Conservation (phyloP, 2,329 filamentous ascomycete genomes). For the Fusarium sp. region DNA sequence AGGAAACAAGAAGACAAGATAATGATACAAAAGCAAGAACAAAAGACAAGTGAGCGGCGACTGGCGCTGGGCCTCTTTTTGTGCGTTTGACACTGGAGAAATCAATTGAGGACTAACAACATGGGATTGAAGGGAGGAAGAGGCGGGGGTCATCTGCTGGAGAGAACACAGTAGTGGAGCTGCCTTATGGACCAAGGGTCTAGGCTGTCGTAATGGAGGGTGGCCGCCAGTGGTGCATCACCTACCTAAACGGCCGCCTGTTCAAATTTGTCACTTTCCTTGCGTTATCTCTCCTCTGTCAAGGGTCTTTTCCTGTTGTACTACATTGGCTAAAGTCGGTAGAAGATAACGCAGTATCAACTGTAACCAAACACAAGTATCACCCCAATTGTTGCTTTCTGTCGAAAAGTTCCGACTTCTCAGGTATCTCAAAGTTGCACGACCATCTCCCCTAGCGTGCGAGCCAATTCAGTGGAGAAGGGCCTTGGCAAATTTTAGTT, state of each 20-base stretch:
- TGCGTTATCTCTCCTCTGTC: neutral
- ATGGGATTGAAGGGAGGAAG: neutral
- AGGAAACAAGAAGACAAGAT: neutral
- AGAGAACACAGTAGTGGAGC: neutral
- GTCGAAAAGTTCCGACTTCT: neutral
- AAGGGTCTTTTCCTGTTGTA: neutral
- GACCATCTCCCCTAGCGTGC: slow-evolving; percentile 1
- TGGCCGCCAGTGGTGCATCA: neutral
- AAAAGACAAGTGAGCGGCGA: neutral
- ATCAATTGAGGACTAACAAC: neutral
- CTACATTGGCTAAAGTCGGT: neutral
- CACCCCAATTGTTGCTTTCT: neutral
- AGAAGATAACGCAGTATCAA: neutral
- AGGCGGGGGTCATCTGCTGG: neutral
- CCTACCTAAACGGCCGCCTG: neutral
- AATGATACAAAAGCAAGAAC: neutral
- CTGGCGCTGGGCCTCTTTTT: neutral
- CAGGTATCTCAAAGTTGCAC: neutral
- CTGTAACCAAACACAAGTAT: neutral
- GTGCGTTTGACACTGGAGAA: neutral
- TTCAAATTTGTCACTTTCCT: neutral
- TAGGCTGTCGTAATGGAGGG: slow-evolving; percentile 10
- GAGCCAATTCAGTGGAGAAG: slow-evolving; percentile 15
- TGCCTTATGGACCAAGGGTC: neutral
- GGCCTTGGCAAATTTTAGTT: neutral